phyloP scores from a whole-genome alignment of 225 moss, liverwort and hornwort genomes.

The Climacium dendroides region DNA sequence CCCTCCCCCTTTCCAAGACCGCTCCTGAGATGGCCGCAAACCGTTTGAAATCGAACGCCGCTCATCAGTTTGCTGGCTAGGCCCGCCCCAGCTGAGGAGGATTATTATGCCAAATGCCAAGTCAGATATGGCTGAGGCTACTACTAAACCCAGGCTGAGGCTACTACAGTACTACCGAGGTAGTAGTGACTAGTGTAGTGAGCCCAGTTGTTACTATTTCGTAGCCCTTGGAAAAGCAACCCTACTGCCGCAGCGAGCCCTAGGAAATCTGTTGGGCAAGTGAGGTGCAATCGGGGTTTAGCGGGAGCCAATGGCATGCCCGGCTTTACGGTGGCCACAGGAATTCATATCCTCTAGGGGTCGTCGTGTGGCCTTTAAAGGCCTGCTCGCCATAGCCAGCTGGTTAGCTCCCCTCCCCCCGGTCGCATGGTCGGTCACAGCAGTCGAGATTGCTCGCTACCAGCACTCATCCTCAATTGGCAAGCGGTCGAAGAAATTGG shows the following conservation, averaged over 20 bases:
- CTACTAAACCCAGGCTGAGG: too few species aligned
- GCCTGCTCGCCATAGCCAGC: not conserved
- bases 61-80: not conserved
- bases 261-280: conserved; percentile 16
- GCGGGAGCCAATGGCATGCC: not conserved
- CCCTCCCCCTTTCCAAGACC: not conserved
- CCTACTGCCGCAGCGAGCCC: not conserved
- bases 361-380: not conserved
- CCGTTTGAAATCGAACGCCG: not conserved
- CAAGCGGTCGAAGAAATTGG: not conserved
- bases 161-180: not conserved
- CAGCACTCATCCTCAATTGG: not conserved
- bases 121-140: conserved; percentile 7
- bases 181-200: too few species aligned
- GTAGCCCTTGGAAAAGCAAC: not conserved
- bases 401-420: not conserved
- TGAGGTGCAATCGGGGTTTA: not conserved
- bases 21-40: not conserved
- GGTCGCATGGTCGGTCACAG: not conserved
- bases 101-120: not conserved
- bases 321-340: conserved; percentile 10
- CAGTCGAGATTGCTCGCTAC: not conserved
- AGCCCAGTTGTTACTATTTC: too few species aligned
- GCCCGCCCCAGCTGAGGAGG: too few species aligned
- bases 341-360: conserved; percentile 8